phyloP scores from a whole-genome alignment of 768 basidiomycete species.

The Leccinum barrowsii region DNA sequence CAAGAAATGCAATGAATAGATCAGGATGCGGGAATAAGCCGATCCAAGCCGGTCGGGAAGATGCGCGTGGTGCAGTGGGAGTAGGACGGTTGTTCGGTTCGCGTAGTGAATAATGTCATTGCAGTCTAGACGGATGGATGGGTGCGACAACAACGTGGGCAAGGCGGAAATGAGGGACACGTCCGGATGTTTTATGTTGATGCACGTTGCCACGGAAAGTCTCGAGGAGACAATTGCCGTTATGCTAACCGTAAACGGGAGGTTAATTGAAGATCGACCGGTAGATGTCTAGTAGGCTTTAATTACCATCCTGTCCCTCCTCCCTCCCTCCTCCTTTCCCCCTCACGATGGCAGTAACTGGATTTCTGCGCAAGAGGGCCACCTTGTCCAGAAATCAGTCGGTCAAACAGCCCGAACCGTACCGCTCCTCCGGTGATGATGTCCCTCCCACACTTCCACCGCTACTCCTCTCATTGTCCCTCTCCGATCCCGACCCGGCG shows the following conservation, averaged over 20 bases:
- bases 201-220: slow-evolving; percentile 6
- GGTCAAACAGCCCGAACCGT: not conserved
- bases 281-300: slow-evolving; percentile 3
- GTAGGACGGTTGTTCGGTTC: slow-evolving; percentile 10
- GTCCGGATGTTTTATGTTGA: not conserved
- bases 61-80: slow-evolving; percentile 8
- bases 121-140: not conserved
- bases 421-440: slow-evolving; percentile 11
- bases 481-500: slow-evolving; percentile 26
- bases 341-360: slow-evolving; percentile 38
- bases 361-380: slow-evolving; percentile 53
- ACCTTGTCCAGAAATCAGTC: slow-evolving; percentile 18
- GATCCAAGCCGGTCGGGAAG: slow-evolving; percentile 8
- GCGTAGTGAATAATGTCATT: slow-evolving; percentile 2
- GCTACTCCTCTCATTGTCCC: slow-evolving; percentile 38
- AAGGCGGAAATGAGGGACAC: slow-evolving; percentile 17
- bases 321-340: not conserved
- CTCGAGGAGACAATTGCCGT: slow-evolving; percentile 8
- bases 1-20: slow-evolving; percentile 8
- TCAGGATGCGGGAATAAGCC: slow-evolving; percentile 10
- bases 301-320: not conserved
- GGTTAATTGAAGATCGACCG: slow-evolving; percentile 19
- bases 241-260: slow-evolving; percentile 12
- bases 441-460: slow-evolving; percentile 36
- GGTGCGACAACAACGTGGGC: slow-evolving; percentile 13